These are phyloP conservation scores for Vinca minor DNA, from an alignment of 257 asterid species.

Conservation along the genomic window DNA sequence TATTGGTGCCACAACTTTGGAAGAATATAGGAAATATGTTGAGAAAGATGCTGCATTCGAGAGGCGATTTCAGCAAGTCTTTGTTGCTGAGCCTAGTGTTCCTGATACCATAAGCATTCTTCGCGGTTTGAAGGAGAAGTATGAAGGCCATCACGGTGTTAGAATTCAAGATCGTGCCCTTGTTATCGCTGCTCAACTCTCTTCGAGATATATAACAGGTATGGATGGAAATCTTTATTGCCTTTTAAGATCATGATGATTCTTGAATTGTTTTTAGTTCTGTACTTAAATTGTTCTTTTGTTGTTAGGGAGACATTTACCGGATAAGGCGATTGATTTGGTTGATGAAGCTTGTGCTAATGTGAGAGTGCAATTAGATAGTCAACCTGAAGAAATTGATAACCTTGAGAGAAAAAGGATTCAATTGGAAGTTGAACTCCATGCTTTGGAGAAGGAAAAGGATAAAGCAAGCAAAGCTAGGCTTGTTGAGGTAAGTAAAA, in stretches of 20 bases:
- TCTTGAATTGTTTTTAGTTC: not conserved
- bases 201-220: constrained; percentile 30
- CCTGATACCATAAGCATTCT: constrained; percentile 28
- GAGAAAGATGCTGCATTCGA: constrained; percentile 39
- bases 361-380: constrained; percentile 31
- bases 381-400: constrained; percentile 35
- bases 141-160: constrained; percentile 35
- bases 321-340: constrained; percentile 34
- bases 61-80: constrained; percentile 35
- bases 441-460: constrained; percentile 36
- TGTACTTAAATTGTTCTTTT: no score
- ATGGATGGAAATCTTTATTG: not conserved
- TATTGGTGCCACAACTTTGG: constrained; percentile 33
- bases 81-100: constrained; percentile 37
- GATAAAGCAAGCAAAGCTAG: constrained; percentile 38
- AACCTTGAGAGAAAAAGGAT: constrained; percentile 29
- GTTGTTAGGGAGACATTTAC: constrained; percentile 23
- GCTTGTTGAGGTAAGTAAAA: constrained; percentile 24
- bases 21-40: constrained; percentile 28
- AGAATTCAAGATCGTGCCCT: constrained; percentile 30
- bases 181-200: constrained; percentile 31
- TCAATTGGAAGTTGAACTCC: constrained; percentile 25
- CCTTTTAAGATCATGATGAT: no score
- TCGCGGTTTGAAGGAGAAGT: constrained; percentile 28
- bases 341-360: constrained; percentile 37